These are phyloP conservation scores for Ophiosphaerella herpotricha DNA, from an alignment of 2,329 filamentous ascomycete species.

Conservation along the genomic window DNA sequence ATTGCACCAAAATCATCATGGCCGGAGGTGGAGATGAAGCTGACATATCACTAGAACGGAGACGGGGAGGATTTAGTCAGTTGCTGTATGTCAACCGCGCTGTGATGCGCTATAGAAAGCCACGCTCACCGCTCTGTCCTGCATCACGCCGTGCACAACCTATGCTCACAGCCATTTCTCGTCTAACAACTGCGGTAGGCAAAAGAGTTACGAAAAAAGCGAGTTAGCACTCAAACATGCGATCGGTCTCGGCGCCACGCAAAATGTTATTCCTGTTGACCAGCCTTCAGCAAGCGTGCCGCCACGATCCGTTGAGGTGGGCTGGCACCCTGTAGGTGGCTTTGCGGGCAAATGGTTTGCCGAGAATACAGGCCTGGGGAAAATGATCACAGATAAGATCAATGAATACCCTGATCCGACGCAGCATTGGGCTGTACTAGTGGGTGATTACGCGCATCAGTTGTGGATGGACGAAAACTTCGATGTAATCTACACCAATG, in stretches of 20 bases:
- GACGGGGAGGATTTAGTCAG: conserved; percentile 8
- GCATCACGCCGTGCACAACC: background rate
- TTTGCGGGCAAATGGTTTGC: conserved; percentile 64
- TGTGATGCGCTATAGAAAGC: background rate
- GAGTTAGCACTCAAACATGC: conserved; percentile 51
- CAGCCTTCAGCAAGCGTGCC: conserved; percentile 46
- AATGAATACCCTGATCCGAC: conserved; percentile 63
- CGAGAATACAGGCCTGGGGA: conserved; percentile 60
- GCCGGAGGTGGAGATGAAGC: conserved; percentile 1
- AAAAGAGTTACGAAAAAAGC: conserved; percentile 37
- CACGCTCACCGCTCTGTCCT: background rate
- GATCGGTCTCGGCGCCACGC: conserved; percentile 51
- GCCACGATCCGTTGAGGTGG: conserved; percentile 56
- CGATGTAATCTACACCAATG: conserved; percentile 62
- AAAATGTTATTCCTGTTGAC: conserved; percentile 51
- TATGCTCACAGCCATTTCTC: background rate
- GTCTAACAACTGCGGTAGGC: conserved; percentile 6
- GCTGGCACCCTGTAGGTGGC: conserved; percentile 64
- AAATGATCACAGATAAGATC: conserved; percentile 61
- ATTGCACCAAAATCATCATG: conserved; percentile 1
- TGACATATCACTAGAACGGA: conserved; percentile 3
- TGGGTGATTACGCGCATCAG: conserved; percentile 61
- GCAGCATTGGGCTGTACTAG: conserved; percentile 64
- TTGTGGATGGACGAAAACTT: conserved; percentile 66
- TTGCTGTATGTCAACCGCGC: conserved; percentile 9